These are phyloP conservation scores for Wallemia mellicola DNA, from an alignment of 1,284 basidiomycete species.

Conservation along the genomic window DNA sequence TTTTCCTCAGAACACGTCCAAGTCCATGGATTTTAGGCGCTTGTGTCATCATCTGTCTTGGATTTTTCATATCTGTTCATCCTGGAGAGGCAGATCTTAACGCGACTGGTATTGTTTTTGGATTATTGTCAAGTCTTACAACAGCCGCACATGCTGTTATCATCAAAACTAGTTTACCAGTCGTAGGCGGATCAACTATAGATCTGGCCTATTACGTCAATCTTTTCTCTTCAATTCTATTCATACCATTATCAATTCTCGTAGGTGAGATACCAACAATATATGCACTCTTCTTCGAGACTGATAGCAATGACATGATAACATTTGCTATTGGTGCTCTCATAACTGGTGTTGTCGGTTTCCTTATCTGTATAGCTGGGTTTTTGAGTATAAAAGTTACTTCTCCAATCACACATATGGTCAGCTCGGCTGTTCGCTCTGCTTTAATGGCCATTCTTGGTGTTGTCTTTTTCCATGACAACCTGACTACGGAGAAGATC, in stretches of 20 bases:
- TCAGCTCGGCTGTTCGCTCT: conserved; percentile 53
- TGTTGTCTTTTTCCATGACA: conserved; percentile 39
- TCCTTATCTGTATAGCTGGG: conserved; percentile 68
- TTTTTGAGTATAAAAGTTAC: conserved; percentile 67
- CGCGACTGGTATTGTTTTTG: conserved; percentile 34
- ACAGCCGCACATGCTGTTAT: conserved; percentile 56
- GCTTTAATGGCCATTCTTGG: conserved; percentile 47
- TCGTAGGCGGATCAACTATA: conserved; percentile 46
- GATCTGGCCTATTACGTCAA: conserved; percentile 62
- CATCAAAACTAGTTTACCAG: conserved; percentile 43
- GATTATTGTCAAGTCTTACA: conserved; percentile 40
- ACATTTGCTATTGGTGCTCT: conserved; percentile 47
- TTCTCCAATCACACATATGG: conserved; percentile 71
- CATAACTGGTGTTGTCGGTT: conserved; percentile 49
- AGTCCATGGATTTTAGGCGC: conserved; percentile 35
- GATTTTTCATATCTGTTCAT: conserved; percentile 60
- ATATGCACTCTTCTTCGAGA: conserved; percentile 25
- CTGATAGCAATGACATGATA: conserved; percentile 20
- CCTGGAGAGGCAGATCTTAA: conserved; percentile 26
- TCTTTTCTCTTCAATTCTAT: conserved; percentile 28
- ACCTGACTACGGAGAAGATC: conserved; percentile 44
- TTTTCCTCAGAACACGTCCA: conserved; percentile 35
- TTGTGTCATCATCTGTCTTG: conserved; percentile 40
- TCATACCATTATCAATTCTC: conserved; percentile 34
- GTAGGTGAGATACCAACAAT: conserved; percentile 37